Evolutionary conservation across 2,329 filamentous ascomycete species (phyloP).

Genomic region (Didymella lethalis): DNA sequence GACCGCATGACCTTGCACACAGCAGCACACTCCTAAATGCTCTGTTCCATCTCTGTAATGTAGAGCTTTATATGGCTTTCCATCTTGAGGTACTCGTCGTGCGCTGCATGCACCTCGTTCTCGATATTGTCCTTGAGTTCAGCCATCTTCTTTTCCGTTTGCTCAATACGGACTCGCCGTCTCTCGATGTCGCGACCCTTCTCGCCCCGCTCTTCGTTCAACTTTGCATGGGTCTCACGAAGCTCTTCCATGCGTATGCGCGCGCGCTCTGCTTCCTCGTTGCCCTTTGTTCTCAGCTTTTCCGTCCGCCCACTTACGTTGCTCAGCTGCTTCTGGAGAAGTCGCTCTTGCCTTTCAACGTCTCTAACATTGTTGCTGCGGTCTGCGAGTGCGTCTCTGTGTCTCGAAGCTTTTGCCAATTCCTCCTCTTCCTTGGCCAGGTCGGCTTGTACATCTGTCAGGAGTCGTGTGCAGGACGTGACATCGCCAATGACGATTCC

Average conservation of each 20-base stretch:
- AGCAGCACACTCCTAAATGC: conserved; percentile 45
- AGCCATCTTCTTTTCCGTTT: conserved; percentile 99
- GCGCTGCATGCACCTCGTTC: conserved; percentile 85
- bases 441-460: conserved; percentile 87
- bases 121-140: conserved; percentile 98
- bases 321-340: conserved; percentile 82
- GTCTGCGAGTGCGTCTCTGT: conserved; percentile 87
- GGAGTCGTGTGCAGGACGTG: conserved; percentile 83
- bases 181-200: conserved; percentile 93
- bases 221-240: conserved; percentile 76
- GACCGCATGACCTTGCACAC: conserved; percentile 7
- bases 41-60: conserved; percentile 98
- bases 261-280: conserved; percentile 80
- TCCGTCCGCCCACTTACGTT: conserved; percentile 90
- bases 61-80: conserved; percentile 97
- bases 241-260: conserved; percentile 92
- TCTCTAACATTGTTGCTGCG: conserved; percentile 89
- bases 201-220: conserved; percentile 84
- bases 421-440: conserved; percentile 92
- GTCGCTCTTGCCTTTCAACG: conserved; percentile 84
- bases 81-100: conserved; percentile 97
- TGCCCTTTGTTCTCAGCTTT: conserved; percentile 79
- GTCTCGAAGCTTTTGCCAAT: conserved; percentile 77
- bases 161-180: conserved; percentile 90
- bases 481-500: conserved; percentile 84